A percentile compares a stretch with the other conserved stretches of the same genome.
These are phyloP conservation scores for Galerina sulciceps DNA, from an alignment of 768 basidiomycete genomes.

Conservation along the genomic window DNA sequence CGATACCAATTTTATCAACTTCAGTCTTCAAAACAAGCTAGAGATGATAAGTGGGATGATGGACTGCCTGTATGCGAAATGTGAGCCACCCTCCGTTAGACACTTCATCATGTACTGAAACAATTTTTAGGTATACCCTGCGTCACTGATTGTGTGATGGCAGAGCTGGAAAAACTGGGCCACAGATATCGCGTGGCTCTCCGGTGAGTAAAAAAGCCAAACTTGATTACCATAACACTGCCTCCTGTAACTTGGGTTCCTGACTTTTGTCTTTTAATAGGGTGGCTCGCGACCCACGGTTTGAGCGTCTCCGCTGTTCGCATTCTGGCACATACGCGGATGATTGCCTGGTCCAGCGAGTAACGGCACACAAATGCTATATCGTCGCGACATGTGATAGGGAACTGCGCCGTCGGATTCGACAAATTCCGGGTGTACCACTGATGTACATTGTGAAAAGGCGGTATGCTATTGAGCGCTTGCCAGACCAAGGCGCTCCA, in stretches of 20 bases:
- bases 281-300: conserved; percentile 95
- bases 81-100: conserved; percentile 42
- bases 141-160: conserved; percentile 99
- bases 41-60: conserved; percentile 99
- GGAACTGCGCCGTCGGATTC: conserved; percentile 88
- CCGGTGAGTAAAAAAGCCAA: conserved; percentile 56
- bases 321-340: conserved; percentile 99
- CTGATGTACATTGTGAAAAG: conserved; percentile 96
- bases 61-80: conserved; percentile 98
- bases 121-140: conserved; percentile 84
- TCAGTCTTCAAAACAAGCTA: conserved; percentile 96
- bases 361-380: conserved; percentile 93
- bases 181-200: conserved; percentile 94
- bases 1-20: conserved; percentile 99
- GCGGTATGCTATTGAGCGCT: conserved; percentile 91
- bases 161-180: conserved; percentile 96
- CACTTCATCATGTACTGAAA: conserved; percentile 1
- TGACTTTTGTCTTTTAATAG: conserved; percentile 42
- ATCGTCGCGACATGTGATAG: conserved; percentile 98
- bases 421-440: conserved; percentile 91
- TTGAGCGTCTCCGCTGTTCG: conserved; percentile 90
- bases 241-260: not conserved
- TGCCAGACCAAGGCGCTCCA: conserved; percentile 95
- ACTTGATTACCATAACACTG: not conserved
- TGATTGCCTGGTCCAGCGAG: conserved; percentile 96